Base-by-base conservation (phyloP, 371 early-diverging fungal species). In the Parasitella parasitica region DNA sequence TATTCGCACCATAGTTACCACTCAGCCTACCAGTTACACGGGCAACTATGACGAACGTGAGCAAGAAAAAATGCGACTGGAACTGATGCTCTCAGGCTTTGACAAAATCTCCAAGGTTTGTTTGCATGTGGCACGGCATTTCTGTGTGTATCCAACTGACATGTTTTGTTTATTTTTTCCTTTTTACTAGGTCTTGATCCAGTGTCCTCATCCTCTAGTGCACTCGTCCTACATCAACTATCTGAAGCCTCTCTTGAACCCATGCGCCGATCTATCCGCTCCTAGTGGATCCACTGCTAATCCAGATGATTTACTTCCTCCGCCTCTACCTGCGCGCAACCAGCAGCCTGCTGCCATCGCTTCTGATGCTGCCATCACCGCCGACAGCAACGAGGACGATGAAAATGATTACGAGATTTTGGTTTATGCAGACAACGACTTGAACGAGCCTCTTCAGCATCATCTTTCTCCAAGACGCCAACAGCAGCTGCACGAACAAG, bases 131-230 rank as follows among this genome's bases (percentile, higher is more conserved):
- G 6, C 13, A 39, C 28, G 6, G 4, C 27, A 49, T 49, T 4
- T 2, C 6, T 8, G 1, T 32, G 12, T 49, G 13, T 49, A 0
- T 27, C 28, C 49, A 49, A 49, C 49, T 49, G 49, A 49, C 22
- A 20, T 20, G 12, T 22, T n/a, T 6, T 46, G 15, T 49, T 13
- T 28, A 30, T n/a, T n/a, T n/a, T n/a, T n/a, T n/a, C n/a, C n/a
- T n/a, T n/a, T n/a, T n/a, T n/a, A n/a, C n/a, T 63, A 77, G 69
- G 64, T 75, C 27, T 67, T 88, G 39, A 76, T 78, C 9, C 76
- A 75, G 38, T 82, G 82, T 38, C 89, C 86, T 38, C 85, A 83
- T 72, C 86, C 87, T 4, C 83, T 81, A n/a, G 68, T 88, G 16
- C 79, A 77, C 39, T 75, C 64, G 28, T 71, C 77, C 0, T 80